Evolutionary conservation across 495 filamentous ascomycete genomes (phyloP).

Genomic region (Mycothermus thermophilus): DNA sequence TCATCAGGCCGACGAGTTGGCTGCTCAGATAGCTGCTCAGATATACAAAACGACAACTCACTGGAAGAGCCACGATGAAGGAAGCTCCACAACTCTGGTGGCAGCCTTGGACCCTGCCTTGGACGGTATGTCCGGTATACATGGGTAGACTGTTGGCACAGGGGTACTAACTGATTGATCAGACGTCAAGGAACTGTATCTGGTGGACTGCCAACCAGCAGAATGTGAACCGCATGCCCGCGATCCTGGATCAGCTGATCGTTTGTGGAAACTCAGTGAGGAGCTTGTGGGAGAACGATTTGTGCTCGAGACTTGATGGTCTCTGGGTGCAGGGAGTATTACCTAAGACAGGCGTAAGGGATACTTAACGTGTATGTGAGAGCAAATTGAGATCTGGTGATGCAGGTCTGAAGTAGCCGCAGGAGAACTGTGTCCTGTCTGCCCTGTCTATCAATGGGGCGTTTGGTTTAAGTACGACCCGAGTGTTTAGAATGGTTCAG

Average conservation of each 20-base stretch:
- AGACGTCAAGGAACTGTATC: constrained; percentile 27
- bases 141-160: too few relatives aligned
- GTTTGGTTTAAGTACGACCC: background rate
- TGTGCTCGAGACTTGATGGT: constrained; percentile 2
- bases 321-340: background rate
- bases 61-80: constrained; percentile 40
- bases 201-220: constrained; percentile 28
- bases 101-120: constrained; percentile 43
- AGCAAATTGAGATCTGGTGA: too few relatives aligned
- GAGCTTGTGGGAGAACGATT: constrained; percentile 34
- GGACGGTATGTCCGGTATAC: constrained; percentile 29
- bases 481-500: background rate
- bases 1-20: constrained; percentile 25
- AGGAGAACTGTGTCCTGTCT: background rate
- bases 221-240: constrained; percentile 11
- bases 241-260: constrained; percentile 31
- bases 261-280: constrained; percentile 38
- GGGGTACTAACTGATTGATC: constrained; percentile 1
- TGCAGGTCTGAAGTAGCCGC: too few relatives aligned
- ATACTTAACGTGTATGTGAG: too few relatives aligned
- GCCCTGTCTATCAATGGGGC: background rate
- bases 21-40: constrained; percentile 19
- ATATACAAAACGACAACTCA: constrained; percentile 22
- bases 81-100: constrained; percentile 42
- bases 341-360: too few relatives aligned